Conservation (phyloP, 257 asterid genomes). For the Plantago major region DNA sequence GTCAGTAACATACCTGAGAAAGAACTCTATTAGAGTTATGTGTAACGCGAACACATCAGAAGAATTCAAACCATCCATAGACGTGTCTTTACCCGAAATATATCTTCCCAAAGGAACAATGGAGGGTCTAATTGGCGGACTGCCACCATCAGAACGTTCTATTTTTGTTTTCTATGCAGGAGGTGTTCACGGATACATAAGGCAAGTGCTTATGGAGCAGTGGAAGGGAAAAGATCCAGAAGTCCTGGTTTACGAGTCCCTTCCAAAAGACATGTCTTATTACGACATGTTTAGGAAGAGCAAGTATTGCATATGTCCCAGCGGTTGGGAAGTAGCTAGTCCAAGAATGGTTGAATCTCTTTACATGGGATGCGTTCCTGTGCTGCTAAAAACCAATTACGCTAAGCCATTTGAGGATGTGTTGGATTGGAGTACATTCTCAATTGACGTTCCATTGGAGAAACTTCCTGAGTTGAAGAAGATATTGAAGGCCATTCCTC, state of each 20-base stretch:
- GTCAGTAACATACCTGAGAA: slow-evolving; percentile 24
- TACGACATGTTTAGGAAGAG: slow-evolving; percentile 51
- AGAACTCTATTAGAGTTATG: slow-evolving; percentile 52
- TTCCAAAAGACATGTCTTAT: slow-evolving; percentile 37
- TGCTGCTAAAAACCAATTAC: slow-evolving; percentile 49
- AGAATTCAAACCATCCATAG: slow-evolving; percentile 43
- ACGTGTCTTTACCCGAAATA: slow-evolving; percentile 59
- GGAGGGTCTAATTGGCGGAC: slow-evolving; percentile 56
- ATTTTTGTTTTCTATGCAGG: slow-evolving; percentile 51
- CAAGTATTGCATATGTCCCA: slow-evolving; percentile 55
- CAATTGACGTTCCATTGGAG: slow-evolving; percentile 22
- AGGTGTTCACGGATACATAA: slow-evolving; percentile 51
- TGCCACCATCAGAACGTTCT: slow-evolving; percentile 37
- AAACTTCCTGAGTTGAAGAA: slow-evolving; percentile 22
- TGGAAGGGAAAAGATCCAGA: slow-evolving; percentile 41
- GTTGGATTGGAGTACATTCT: slow-evolving; percentile 46
- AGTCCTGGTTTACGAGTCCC: slow-evolving; percentile 41
- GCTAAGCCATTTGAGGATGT: slow-evolving; percentile 54
- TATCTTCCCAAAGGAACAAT: slow-evolving; percentile 46
- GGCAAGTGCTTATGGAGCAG: slow-evolving; percentile 45
- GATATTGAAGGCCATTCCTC: slow-evolving; percentile 21
- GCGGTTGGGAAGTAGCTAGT: slow-evolving; percentile 65
- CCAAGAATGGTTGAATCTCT: slow-evolving; percentile 68
- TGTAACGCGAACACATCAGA: slow-evolving; percentile 60
- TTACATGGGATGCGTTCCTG: slow-evolving; percentile 55